Evolutionary conservation across 164 flowering plant genomes (phyloP).

Genomic region (Warburgia ugandensis): DNA sequence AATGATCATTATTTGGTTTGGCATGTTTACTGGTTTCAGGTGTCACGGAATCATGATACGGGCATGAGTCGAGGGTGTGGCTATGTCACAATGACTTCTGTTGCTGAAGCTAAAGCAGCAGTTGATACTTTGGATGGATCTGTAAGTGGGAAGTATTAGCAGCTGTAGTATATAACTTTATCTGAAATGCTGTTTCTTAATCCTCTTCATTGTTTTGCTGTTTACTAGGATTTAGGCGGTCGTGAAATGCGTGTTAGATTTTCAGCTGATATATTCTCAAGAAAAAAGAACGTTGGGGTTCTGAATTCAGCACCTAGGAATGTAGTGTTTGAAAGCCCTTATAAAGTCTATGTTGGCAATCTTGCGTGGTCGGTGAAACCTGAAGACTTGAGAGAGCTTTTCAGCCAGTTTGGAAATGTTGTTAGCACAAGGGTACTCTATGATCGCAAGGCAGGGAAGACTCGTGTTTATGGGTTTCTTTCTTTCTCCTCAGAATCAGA

Average conservation of each 20-base stretch:
- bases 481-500: constrained; percentile 34
- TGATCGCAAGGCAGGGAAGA: constrained; percentile 31
- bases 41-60: constrained; percentile 35
- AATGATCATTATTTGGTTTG: too few relatives aligned
- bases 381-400: constrained; percentile 28
- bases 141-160: constrained; percentile 19
- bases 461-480: constrained; percentile 33
- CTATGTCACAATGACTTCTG: constrained; percentile 34
- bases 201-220: not conserved
- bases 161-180: not conserved
- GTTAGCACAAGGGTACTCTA: constrained; percentile 31
- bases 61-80: constrained; percentile 40
- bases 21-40: constrained; percentile 19
- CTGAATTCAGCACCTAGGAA: constrained; percentile 17
- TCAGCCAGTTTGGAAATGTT: constrained; percentile 39
- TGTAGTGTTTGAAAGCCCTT: constrained; percentile 33
- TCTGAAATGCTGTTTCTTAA: not conserved
- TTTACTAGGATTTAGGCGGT: constrained; percentile 37
- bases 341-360: constrained; percentile 43
- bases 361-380: constrained; percentile 32
- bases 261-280: constrained; percentile 20
- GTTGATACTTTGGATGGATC: constrained; percentile 38
- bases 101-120: constrained; percentile 29
- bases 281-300: constrained; percentile 11
- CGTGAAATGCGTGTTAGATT: constrained; percentile 39